Conservation (phyloP, 106 monocot genomes). For the Iris macrosiphon region DNA sequence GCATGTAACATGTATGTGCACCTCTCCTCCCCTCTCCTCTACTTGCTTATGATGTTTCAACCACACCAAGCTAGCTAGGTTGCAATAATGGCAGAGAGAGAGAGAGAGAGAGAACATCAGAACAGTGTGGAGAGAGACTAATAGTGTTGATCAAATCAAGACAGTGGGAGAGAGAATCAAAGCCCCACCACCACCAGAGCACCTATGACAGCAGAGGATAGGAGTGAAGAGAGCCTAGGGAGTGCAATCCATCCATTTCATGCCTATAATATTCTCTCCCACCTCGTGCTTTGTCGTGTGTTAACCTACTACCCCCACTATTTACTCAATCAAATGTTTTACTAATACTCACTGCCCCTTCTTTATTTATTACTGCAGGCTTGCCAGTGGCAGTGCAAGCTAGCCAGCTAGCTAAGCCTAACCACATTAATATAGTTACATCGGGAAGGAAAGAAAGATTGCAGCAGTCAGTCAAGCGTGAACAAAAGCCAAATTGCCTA, state of each 20-base stretch:
- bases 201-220: not conserved
- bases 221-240: not conserved
- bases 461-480: not conserved
- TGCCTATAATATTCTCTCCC: not conserved
- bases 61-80: too few relatives aligned
- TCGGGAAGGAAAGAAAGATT: conserved; percentile 35
- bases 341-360: not conserved
- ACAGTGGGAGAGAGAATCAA: not conserved
- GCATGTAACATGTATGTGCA: too few relatives aligned
- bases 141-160: too few relatives aligned
- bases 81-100: not conserved
- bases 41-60: too few relatives aligned
- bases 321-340: not conserved
- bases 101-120: not conserved
- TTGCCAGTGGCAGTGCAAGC: too few relatives aligned
- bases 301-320: too few relatives aligned
- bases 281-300: not conserved
- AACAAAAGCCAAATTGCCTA: too few relatives aligned
- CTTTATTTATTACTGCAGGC: not conserved
- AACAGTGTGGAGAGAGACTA: too few relatives aligned
- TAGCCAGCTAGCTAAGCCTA: too few relatives aligned
- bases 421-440: conserved; percentile 23
- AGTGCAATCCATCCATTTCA: not conserved
- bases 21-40: too few relatives aligned
- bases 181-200: not conserved